phyloP scores from a whole-genome alignment of 352 stramenopile species.

The Elongisporangium undulatum region DNA sequence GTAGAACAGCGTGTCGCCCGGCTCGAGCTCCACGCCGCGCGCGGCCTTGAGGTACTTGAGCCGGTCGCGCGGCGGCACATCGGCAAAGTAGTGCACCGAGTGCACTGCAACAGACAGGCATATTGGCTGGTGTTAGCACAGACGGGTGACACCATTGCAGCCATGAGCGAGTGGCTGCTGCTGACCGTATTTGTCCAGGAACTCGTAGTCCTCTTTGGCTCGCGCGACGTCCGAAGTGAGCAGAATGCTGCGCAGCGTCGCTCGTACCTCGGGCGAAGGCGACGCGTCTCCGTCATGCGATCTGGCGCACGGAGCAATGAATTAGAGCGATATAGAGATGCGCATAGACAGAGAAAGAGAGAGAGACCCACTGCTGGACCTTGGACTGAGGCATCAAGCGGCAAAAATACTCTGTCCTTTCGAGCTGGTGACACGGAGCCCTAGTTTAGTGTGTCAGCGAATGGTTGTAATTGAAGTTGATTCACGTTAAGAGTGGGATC shows the following conservation, averaged over 20 bases:
- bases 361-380: background rate
- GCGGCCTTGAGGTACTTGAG: constrained; percentile 56
- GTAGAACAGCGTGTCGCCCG: constrained; percentile 61
- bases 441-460: too few relatives aligned
- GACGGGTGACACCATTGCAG: background rate
- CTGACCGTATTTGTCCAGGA: constrained; percentile 59
- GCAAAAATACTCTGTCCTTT: background rate
- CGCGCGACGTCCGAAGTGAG: constrained; percentile 34
- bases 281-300: background rate
- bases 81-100: constrained; percentile 57
- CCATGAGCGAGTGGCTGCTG: background rate
- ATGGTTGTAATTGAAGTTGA: too few relatives aligned
- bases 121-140: background rate
- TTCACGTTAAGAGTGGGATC: too few relatives aligned
- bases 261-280: constrained; percentile 25
- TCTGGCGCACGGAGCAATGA: background rate
- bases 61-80: constrained; percentile 45
- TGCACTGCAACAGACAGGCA: constrained; percentile 9
- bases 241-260: constrained; percentile 38
- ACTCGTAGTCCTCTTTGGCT: constrained; percentile 54
- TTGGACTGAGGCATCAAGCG: background rate
- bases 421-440: background rate
- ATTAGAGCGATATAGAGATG: background rate
- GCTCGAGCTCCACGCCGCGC: constrained; percentile 59
- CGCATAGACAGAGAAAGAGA: background rate